These are phyloP conservation scores for Hypoxylon cercidicola DNA, from an alignment of 495 filamentous ascomycete species.

Conservation along the genomic window DNA sequence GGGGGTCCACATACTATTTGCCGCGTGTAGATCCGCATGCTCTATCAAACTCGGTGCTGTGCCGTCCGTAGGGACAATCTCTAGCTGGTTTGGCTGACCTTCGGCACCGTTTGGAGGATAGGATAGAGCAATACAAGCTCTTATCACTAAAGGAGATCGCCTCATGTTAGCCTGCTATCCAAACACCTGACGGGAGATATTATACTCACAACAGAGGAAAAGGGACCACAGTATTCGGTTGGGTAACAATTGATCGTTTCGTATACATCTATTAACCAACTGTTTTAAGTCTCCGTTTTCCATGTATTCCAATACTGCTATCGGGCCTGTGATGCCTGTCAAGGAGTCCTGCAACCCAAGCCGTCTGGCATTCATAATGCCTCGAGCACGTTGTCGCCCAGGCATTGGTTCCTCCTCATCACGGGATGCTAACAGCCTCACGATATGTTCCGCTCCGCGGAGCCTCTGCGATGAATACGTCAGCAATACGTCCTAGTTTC, in stretches of 20 bases:
- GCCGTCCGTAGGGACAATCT: slow-evolving; percentile 18
- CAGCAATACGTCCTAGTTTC: neutral
- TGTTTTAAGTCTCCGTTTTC: slow-evolving; percentile 16
- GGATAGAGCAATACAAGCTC: slow-evolving; percentile 24
- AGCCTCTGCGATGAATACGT: slow-evolving; percentile 11
- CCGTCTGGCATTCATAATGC: too few relatives aligned
- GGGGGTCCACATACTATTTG: slow-evolving; percentile 10
- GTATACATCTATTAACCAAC: slow-evolving; percentile 14
- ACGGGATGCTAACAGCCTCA: slow-evolving; percentile 13
- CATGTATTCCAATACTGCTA: slow-evolving; percentile 23
- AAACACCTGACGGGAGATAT: neutral
- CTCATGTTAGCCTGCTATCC: neutral
- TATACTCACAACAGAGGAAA: slow-evolving; percentile 25
- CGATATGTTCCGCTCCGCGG: slow-evolving; percentile 26
- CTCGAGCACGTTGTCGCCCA: too few relatives aligned
- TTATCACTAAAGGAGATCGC: slow-evolving; percentile 10
- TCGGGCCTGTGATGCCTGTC: slow-evolving; percentile 6
- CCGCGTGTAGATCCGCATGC: slow-evolving; percentile 10
- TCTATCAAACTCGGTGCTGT: slow-evolving; percentile 14
- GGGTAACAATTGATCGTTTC: slow-evolving; percentile 15
- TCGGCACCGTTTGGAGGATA: slow-evolving; percentile 17
- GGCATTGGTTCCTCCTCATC: slow-evolving; percentile 8
- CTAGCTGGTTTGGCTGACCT: slow-evolving; percentile 5
- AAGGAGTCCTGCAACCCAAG: slow-evolving; percentile 1
- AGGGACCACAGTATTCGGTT: slow-evolving; percentile 29